Evolutionary conservation across 768 basidiomycete genomes (phyloP).

Genomic region (Cyathus striatus): DNA sequence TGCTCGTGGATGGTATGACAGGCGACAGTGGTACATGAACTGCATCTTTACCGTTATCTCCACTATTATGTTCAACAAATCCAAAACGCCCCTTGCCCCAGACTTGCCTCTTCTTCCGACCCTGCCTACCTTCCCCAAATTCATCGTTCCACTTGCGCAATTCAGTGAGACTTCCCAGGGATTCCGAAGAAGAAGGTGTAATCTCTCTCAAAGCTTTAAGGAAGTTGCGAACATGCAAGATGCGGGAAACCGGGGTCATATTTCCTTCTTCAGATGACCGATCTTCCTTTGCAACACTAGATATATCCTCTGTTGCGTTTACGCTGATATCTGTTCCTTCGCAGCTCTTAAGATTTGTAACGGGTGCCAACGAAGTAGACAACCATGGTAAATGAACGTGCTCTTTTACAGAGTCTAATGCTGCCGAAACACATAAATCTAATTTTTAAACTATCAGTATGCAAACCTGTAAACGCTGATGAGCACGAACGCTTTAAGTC

Average conservation of each 20-base stretch:
- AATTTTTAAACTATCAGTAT: slow-evolving; percentile 4
- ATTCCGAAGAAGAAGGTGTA: slow-evolving; percentile 84
- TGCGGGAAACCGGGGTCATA: slow-evolving; percentile 17
- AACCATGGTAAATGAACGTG: slow-evolving; percentile 76
- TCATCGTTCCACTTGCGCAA: slow-evolving; percentile 90
- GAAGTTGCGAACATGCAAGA: slow-evolving; percentile 63
- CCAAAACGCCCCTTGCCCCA: slow-evolving; percentile 91
- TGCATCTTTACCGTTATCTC: slow-evolving; percentile 37
- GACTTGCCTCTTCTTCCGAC: slow-evolving; percentile 61
- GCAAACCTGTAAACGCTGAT: too few relatives aligned
- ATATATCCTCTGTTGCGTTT: too few relatives aligned
- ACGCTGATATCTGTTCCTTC: too few relatives aligned
- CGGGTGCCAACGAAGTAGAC: slow-evolving; percentile 7
- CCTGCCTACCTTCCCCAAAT: slow-evolving; percentile 80
- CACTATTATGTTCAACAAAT: too few relatives aligned
- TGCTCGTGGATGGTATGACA: too few relatives aligned
- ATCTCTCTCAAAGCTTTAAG: slow-evolving; percentile 84
- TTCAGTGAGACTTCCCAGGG: slow-evolving; percentile 67
- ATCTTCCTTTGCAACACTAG: slow-evolving; percentile 1
- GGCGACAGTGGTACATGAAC: not conserved
- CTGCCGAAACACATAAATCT: slow-evolving; percentile 94
- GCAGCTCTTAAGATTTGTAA: too few relatives aligned
- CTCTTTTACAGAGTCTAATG: slow-evolving; percentile 89
- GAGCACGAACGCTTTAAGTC: slow-evolving; percentile 89
- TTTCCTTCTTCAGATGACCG: not conserved